phyloP scores from a whole-genome alignment of 371 early-diverging fungal species.

The Vairimorpha ceranae region DNA sequence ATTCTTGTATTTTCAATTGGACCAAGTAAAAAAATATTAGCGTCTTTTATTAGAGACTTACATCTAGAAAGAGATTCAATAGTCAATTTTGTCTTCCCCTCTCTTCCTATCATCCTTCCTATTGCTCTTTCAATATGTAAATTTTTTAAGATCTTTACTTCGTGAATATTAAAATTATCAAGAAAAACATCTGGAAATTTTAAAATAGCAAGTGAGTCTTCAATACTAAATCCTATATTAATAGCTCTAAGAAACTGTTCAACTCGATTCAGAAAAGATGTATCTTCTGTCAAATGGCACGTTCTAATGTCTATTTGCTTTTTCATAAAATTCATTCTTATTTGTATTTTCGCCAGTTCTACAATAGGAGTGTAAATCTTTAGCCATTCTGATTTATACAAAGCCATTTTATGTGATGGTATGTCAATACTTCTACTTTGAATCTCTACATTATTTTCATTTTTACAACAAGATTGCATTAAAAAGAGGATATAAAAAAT shows the following conservation, averaged over 20 bases:
- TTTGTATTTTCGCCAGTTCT: slow-evolving; percentile 84
- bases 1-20: slow-evolving; percentile 87
- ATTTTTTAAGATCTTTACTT: slow-evolving; percentile 85
- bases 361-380: slow-evolving; percentile 96
- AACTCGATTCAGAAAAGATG: slow-evolving; percentile 73
- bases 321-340: slow-evolving; percentile 81
- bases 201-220: slow-evolving; percentile 84
- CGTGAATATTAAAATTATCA: slow-evolving; percentile 92
- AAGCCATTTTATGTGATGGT: slow-evolving; percentile 79
- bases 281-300: slow-evolving; percentile 64
- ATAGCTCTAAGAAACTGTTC: slow-evolving; percentile 72
- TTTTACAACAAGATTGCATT: neutral
- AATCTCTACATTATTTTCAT: neutral
- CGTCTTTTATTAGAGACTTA: slow-evolving; percentile 87
- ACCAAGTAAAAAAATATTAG: slow-evolving; percentile 90
- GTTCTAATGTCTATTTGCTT: slow-evolving; percentile 78
- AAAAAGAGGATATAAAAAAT: neutral
- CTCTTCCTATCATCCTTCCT: slow-evolving; percentile 94
- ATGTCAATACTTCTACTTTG: slow-evolving; percentile 60
- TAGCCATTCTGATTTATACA: slow-evolving; percentile 85
- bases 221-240: slow-evolving; percentile 81
- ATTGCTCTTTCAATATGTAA: slow-evolving; percentile 92
- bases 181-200: slow-evolving; percentile 68
- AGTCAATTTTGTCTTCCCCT: slow-evolving; percentile 89
- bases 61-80: slow-evolving; percentile 92